Evolutionary conservation across 106 monocot species (phyloP), one percentile per base, ranked within the genome.

Genomic region (Platanthera zijinensis): DNA sequence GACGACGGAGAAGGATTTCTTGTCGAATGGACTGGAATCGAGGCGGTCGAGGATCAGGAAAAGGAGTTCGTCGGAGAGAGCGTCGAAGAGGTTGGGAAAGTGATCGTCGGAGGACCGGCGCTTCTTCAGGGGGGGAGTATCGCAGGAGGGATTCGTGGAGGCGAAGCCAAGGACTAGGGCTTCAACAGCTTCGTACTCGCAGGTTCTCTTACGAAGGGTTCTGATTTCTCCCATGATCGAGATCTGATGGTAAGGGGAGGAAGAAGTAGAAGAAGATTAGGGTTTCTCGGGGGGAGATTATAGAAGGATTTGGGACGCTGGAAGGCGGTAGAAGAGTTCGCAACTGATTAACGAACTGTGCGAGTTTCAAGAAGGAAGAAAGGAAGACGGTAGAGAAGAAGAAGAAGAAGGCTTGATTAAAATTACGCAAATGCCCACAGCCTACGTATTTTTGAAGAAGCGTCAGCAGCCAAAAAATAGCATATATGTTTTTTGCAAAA

Each of bases 1-100:
- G 69, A 79, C 84, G 57, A 84, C 81, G 48, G 95, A 84, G 81
- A 95, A 78, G 73, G 91, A 74, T 19, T 91, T 95, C 78, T 62
- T 80, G 80, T 78, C 78, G 48, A 51, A 25, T 11, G 85, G 75
- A 50, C 72, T 68, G 7, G 84, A 48, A 15, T 75, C 78, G 19
- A 84, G 77, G 50, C 62, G 77, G 78, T 87, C 84, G 53, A 95
- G 81, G 67, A 95, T 91, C 70, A 73, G 54, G 80, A 86, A 86
- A 50, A 94, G 79, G 73, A 89, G 79, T 68, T 86, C 88, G 69
- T 90, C 91, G 19, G 88, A 51, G 22, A 94, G 68, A 14, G 85
- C 15, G 14, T 89, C 82, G 75, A 94, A 79, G 21, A 77, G 80
- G 56, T 22, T 80, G 50, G 64, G 51, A 7, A 51, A 51, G 51